Conservation (phyloP, 257 asterid species). For the Buddleja alternifolia region DNA sequence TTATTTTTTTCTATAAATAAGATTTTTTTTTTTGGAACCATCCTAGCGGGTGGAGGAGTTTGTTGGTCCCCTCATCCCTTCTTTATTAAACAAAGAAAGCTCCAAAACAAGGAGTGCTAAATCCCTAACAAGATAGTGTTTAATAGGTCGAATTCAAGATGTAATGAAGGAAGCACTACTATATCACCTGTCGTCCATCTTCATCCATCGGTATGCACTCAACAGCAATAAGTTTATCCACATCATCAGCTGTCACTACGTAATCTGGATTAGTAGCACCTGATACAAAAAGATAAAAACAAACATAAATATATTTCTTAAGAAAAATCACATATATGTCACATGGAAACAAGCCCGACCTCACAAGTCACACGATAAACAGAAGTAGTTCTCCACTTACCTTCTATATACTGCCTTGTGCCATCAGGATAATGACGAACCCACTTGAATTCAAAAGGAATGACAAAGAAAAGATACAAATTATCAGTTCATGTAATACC, state of each 20-base stretch:
- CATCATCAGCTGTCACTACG: conserved; percentile 93
- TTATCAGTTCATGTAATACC: conserved; percentile 21
- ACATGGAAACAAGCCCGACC: background rate
- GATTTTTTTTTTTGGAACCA: conserved; percentile 4
- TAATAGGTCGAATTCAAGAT: conserved; percentile 19
- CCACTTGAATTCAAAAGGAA: conserved; percentile 66
- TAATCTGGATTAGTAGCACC: conserved; percentile 99
- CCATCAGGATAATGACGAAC: conserved; percentile 99
- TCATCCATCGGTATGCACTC: conserved; percentile 99
- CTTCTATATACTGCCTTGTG: conserved; percentile 94
- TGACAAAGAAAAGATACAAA: conserved; percentile 18
- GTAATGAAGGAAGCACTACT: conserved; percentile 13
- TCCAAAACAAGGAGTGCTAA: no score
- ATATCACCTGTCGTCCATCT: conserved; percentile 80
- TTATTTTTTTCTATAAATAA: conserved; percentile 1
- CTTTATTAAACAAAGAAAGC: no score
- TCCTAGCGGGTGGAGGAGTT: no score
- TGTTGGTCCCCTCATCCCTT: no score
- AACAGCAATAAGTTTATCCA: conserved; percentile 90
- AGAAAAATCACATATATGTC: background rate
- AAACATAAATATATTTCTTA: conserved; percentile 4
- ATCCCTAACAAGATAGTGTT: conserved; percentile 20
- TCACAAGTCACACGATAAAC: background rate
- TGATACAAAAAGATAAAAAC: conserved; percentile 31
- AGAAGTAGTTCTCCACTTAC: conserved; percentile 37